These are phyloP conservation scores for Pichia sp. DNA, from an alignment of 1,139 yeast species.

Conservation along the genomic window DNA sequence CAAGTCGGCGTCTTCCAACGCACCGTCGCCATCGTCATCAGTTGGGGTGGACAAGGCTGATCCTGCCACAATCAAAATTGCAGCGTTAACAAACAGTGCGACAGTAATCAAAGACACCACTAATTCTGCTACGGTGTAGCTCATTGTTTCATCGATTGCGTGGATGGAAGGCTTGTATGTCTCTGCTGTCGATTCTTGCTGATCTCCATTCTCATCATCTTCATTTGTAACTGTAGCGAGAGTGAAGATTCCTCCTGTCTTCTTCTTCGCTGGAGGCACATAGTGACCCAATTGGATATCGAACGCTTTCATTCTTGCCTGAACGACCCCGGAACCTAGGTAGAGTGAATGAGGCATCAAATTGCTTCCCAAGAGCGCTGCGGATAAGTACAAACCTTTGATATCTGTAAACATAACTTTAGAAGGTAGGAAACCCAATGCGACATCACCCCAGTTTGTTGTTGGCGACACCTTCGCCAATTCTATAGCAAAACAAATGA, in stretches of 20 bases:
- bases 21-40: conserved; percentile 54
- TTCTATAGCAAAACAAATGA: conserved; percentile 79
- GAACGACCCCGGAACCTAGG: conserved; percentile 89
- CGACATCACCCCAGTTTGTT: conserved; percentile 36
- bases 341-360: conserved; percentile 97
- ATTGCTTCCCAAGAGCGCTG: conserved; percentile 94
- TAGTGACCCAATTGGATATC: conserved; percentile 64
- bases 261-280: conserved; percentile 29
- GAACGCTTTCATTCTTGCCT: conserved; percentile 78
- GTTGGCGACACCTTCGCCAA: conserved; percentile 58
- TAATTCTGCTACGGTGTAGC: conserved; percentile 70
- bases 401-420: conserved; percentile 59
- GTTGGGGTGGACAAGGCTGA: conserved; percentile 66
- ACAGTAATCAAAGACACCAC: conserved; percentile 71
- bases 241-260: conserved; percentile 19
- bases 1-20: conserved; percentile 60
- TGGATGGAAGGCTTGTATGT: conserved; percentile 61
- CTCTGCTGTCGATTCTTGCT: conserved; percentile 15
- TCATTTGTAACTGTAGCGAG: conserved; percentile 15
- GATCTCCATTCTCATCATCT: conserved; percentile 5
- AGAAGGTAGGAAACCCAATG: conserved; percentile 77
- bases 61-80: conserved; percentile 82
- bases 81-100: conserved; percentile 80
- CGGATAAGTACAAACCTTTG: conserved; percentile 77
- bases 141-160: conserved; percentile 67